Conservation (phyloP, 352 stramenopile genomes). For the Blastocystis sp. region DNA sequence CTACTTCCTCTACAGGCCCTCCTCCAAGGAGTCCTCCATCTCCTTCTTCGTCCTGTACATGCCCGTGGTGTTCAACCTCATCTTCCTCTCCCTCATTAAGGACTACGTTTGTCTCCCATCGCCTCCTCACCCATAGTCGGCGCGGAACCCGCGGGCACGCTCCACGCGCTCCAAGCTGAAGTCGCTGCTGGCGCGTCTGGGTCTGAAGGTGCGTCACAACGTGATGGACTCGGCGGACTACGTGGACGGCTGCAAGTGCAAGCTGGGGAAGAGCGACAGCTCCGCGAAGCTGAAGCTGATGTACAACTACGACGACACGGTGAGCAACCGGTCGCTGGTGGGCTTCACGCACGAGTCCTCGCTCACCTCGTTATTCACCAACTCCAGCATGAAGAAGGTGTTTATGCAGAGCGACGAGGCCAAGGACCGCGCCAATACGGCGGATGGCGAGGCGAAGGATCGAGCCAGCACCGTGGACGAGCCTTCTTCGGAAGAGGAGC, state of each 20-base stretch:
- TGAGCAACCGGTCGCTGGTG: slow-evolving; percentile 13
- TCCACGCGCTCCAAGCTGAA: not conserved
- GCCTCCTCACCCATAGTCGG: slow-evolving; percentile 19
- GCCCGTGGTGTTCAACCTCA: slow-evolving; percentile 36
- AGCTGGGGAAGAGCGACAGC: not conserved
- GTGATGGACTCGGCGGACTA: slow-evolving; percentile 10
- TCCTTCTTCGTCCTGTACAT: slow-evolving; percentile 15
- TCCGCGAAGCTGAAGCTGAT: slow-evolving; percentile 17
- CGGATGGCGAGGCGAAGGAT: not conserved
- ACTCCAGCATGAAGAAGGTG: not conserved
- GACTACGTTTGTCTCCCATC: slow-evolving; percentile 12
- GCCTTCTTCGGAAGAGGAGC: slow-evolving; percentile 19
- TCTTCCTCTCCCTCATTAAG: slow-evolving; percentile 55
- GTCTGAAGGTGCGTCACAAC: not conserved
- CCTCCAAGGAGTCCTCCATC: not conserved
- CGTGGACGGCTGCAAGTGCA: not conserved
- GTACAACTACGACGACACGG: slow-evolving; percentile 70
- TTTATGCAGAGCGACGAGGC: too few relatives aligned
- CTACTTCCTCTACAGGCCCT: not conserved
- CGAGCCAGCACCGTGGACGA: not conserved
- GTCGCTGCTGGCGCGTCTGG: not conserved
- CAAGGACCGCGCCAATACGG: not conserved
- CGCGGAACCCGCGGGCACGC: not conserved
- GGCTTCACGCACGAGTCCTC: not conserved
- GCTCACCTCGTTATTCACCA: slow-evolving; percentile 26